Percentiles rank a stretch among this genome's conserved stretches.
These are phyloP conservation scores for Umbelopsis ramanniana DNA, from an alignment of 192 early-diverging fungal species.

Conservation along the genomic window DNA sequence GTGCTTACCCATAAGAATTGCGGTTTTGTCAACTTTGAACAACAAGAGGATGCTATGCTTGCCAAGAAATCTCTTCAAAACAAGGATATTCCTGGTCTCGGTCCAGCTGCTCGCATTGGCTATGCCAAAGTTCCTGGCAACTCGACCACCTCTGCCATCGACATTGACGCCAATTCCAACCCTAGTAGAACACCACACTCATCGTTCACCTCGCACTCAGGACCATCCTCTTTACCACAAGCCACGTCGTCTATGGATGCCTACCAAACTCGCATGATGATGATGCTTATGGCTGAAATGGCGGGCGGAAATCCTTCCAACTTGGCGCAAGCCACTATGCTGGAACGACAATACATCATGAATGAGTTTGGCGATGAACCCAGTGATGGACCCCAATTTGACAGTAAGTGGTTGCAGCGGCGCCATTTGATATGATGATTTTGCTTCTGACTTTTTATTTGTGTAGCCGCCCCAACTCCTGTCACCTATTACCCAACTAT, in stretches of 20 bases:
- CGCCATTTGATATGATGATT: neutral
- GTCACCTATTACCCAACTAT: conserved; percentile 52
- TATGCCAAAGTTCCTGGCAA: conserved; percentile 89
- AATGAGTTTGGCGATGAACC: conserved; percentile 45
- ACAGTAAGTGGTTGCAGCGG: conserved; percentile 28
- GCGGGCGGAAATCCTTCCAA: conserved; percentile 26
- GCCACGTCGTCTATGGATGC: conserved; percentile 20
- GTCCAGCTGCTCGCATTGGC: conserved; percentile 85
- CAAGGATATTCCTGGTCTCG: conserved; percentile 80
- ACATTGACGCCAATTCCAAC: neutral
- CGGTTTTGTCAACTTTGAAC: conserved; percentile 96
- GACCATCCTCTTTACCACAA: neutral
- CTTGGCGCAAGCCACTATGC: conserved; percentile 26
- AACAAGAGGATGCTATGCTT: conserved; percentile 87
- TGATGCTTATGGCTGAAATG: conserved; percentile 36
- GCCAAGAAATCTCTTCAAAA: conserved; percentile 89
- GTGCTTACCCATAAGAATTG: conserved; percentile 97
- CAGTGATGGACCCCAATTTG: conserved; percentile 35
- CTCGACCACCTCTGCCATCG: conserved; percentile 40
- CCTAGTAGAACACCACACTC: conserved; percentile 1
- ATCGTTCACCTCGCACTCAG: neutral
- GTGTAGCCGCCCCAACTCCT: conserved; percentile 28
- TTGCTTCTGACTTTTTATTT: neutral
- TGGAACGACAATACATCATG: conserved; percentile 48
- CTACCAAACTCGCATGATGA: conserved; percentile 23